A percentile compares a stretch with the other conserved stretches of the same genome.
These are phyloP conservation scores for Globisporangium canariense DNA, from an alignment of 352 stramenopile species.

Conservation along the genomic window DNA sequence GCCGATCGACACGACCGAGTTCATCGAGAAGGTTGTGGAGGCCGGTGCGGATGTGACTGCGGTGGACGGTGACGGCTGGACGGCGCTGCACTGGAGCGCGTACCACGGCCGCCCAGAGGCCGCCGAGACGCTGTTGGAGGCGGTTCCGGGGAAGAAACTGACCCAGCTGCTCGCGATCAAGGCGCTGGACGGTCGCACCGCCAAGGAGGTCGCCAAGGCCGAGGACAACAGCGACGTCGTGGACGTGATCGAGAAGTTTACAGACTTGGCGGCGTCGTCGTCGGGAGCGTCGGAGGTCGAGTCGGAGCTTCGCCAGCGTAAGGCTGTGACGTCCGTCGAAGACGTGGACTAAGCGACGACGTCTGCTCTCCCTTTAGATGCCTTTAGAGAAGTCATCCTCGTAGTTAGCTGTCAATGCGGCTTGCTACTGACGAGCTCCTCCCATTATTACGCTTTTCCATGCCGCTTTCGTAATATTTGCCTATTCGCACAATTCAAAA, in stretches of 20 bases:
- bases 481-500: constrained; percentile 1
- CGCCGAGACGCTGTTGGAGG: constrained; percentile 45
- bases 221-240: constrained; percentile 71
- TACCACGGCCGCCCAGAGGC: constrained; percentile 78
- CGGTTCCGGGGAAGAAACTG: constrained; percentile 31
- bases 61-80: constrained; percentile 78
- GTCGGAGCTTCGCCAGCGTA: constrained; percentile 55
- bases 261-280: constrained; percentile 14
- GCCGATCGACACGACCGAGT: constrained; percentile 72
- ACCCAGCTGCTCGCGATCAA: constrained; percentile 47
- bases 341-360: constrained; percentile 57
- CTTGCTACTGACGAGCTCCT: neutral
- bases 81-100: constrained; percentile 78
- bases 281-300: constrained; percentile 13
- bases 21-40: constrained; percentile 62
- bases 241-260: constrained; percentile 51
- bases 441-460: constrained; percentile 5
- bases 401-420: neutral
- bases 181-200: constrained; percentile 58
- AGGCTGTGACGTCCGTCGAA: constrained; percentile 56
- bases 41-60: constrained; percentile 57
- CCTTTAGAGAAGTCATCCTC: constrained; percentile 2
- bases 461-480: neutral
- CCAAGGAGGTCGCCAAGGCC: constrained; percentile 57
- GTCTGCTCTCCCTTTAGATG: constrained; percentile 4